phyloP scores from a whole-genome alignment of 257 asterid species.

The Cordia subcordata region DNA sequence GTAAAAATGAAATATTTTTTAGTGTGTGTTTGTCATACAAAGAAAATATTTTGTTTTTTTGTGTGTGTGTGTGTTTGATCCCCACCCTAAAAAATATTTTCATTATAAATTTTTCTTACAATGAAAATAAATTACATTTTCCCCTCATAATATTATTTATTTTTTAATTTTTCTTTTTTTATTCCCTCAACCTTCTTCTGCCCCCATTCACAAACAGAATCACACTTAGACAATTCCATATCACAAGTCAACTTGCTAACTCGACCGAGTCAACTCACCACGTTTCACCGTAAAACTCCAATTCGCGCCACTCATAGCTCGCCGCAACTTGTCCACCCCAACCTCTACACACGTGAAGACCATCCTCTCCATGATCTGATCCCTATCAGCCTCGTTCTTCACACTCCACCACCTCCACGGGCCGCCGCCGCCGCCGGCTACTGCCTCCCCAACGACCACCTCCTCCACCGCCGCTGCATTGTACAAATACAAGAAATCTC shows the following conservation, averaged over 20 bases:
- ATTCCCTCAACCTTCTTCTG: no score
- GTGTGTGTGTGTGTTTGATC: no score
- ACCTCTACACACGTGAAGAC: slow-evolving; percentile 47
- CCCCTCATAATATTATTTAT: no score
- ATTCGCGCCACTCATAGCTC: slow-evolving; percentile 18
- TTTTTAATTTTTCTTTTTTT: no score
- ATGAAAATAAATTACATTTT: no score
- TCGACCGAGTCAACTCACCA: background rate
- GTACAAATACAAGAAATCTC: slow-evolving; percentile 37
- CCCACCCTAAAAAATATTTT: no score
- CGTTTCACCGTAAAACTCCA: slow-evolving; percentile 6
- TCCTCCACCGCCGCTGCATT: slow-evolving; percentile 37
- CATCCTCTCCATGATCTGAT: slow-evolving; percentile 23
- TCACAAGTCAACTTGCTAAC: background rate
- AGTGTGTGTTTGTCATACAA: no score
- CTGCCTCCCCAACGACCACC: slow-evolving; percentile 59
- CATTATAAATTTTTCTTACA: no score
- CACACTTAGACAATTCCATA: no score
- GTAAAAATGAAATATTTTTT: no score
- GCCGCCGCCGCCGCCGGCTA: slow-evolving; percentile 24
- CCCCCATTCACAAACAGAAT: no score
- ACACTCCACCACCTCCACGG: slow-evolving; percentile 66
- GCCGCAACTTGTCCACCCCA: slow-evolving; percentile 42
- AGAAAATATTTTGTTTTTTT: no score
- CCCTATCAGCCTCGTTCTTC: slow-evolving; percentile 29